Percentiles rank a stretch among this genome's conserved stretches.
phyloP scores from a whole-genome alignment of 1,284 basidiomycete genomes.

The Phylloporus sp. region DNA sequence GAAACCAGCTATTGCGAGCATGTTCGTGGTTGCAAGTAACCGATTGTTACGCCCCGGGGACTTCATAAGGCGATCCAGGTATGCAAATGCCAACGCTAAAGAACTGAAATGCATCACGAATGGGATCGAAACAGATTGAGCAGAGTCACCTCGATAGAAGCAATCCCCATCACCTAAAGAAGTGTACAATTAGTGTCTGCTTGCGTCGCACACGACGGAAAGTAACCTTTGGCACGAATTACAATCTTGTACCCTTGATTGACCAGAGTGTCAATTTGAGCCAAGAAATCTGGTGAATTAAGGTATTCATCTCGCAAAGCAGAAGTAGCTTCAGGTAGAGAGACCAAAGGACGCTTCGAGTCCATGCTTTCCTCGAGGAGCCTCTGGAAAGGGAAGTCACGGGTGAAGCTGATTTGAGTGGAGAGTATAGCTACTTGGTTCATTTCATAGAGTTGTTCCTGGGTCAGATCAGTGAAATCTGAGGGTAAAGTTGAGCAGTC shows the following conservation, averaged over 20 bases:
- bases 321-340: constrained; percentile 50
- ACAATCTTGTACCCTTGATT: constrained; percentile 62
- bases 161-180: constrained; percentile 75
- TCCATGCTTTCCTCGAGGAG: constrained; percentile 52
- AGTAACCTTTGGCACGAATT: constrained; percentile 68
- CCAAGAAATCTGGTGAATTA: constrained; percentile 55
- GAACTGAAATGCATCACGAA: constrained; percentile 39
- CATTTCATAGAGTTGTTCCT: constrained; percentile 51
- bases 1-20: constrained; percentile 68
- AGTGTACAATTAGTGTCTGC: constrained; percentile 11
- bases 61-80: constrained; percentile 61
- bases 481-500: background rate
- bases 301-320: constrained; percentile 68
- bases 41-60: constrained; percentile 44
- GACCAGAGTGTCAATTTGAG: constrained; percentile 69
- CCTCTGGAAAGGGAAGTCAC: constrained; percentile 36
- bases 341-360: constrained; percentile 55
- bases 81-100: constrained; percentile 72
- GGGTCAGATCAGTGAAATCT: constrained; percentile 40
- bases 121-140: constrained; percentile 5
- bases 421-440: constrained; percentile 44
- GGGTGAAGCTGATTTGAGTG: constrained; percentile 4
- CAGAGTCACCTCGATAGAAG: constrained; percentile 71
- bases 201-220: constrained; percentile 34
- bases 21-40: constrained; percentile 58